Conservation (phyloP, 1,284 basidiomycete species). For the Trichosporon faecale region DNA sequence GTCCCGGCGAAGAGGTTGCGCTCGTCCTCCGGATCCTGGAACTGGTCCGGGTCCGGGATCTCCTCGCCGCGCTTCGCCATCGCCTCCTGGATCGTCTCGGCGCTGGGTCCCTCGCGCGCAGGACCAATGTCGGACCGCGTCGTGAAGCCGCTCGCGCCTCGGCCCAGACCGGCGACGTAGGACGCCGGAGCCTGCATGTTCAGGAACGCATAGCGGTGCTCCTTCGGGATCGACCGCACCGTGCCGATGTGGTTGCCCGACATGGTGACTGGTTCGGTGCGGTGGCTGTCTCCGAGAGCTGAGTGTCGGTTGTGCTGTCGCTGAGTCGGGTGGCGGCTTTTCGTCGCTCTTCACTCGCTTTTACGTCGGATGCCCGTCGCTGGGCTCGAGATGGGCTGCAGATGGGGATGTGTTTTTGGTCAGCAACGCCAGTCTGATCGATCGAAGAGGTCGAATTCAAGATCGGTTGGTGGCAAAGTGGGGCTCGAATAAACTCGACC, state of each 20-base stretch:
- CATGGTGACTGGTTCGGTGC: constrained; percentile 28
- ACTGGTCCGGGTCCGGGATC: constrained; percentile 75
- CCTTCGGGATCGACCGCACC: constrained; percentile 48
- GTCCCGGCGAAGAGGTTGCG: constrained; percentile 92
- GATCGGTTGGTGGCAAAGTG: constrained; percentile 5
- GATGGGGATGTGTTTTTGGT: too few relatives aligned
- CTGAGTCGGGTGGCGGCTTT: not conserved
- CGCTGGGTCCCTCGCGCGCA: constrained; percentile 87
- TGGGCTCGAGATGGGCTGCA: not conserved
- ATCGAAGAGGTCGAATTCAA: not conserved
- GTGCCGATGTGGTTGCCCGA: constrained; percentile 40
- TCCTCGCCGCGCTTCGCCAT: constrained; percentile 82
- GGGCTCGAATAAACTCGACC: not conserved
- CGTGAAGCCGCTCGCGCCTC: constrained; percentile 96
- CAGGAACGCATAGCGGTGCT: constrained; percentile 48
- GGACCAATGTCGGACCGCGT: constrained; percentile 99
- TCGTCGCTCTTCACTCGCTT: not conserved
- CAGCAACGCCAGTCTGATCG: too few relatives aligned
- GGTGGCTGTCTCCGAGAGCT: not conserved
- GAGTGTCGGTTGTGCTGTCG: not conserved
- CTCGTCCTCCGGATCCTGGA: constrained; percentile 97
- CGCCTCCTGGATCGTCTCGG: constrained; percentile 79
- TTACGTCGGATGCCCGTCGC: not conserved
- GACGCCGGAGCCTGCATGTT: constrained; percentile 76
- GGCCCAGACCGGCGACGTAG: constrained; percentile 92